Evolutionary conservation across 371 early-diverging fungal genomes (phyloP).

Genomic region (Syncephalastrum racemosum): DNA sequence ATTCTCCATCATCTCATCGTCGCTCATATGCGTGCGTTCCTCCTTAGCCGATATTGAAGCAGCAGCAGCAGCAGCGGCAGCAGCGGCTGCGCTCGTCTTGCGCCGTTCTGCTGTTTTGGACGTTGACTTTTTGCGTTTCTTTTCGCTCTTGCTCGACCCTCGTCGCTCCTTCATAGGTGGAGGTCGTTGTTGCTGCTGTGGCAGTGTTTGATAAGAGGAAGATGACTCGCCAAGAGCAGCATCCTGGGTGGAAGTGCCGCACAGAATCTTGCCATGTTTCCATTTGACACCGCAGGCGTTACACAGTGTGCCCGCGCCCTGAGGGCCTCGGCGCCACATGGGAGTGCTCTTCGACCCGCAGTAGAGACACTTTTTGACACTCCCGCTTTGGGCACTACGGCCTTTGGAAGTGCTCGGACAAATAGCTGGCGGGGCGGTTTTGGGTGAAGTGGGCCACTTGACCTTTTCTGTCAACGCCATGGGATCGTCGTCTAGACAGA

Average conservation of each 20-base stretch:
- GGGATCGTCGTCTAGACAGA: conserved; percentile 1
- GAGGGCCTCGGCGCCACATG: conserved; percentile 90
- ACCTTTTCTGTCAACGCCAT: conserved; percentile 1
- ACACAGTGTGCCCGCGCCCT: conserved; percentile 79
- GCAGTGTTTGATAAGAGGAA: neutral
- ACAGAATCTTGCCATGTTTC: conserved; percentile 70
- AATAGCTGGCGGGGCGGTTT: neutral
- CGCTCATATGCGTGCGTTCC: conserved; percentile 7
- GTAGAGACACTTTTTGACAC: conserved; percentile 62
- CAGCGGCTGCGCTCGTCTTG: neutral
- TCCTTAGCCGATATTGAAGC: too few species aligned
- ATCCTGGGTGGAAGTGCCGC: conserved; percentile 10
- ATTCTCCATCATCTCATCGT: conserved; percentile 12
- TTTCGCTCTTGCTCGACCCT: conserved; percentile 15
- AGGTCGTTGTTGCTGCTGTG: conserved; percentile 19
- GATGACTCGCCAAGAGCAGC: too few species aligned
- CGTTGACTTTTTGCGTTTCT: conserved; percentile 14
- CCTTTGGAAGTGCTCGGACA: neutral
- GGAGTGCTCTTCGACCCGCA: conserved; percentile 85
- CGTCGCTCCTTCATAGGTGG: conserved; percentile 13
- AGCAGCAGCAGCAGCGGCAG: too few species aligned
- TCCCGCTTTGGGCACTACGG: neutral
- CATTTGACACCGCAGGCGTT: conserved; percentile 93
- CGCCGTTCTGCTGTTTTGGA: conserved; percentile 2
- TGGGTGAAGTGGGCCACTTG: conserved; percentile 1